A percentile compares a stretch with the other conserved stretches of the same genome.
Conservation (phyloP, 75 land plant species). For the Pinus taeda region DNA sequence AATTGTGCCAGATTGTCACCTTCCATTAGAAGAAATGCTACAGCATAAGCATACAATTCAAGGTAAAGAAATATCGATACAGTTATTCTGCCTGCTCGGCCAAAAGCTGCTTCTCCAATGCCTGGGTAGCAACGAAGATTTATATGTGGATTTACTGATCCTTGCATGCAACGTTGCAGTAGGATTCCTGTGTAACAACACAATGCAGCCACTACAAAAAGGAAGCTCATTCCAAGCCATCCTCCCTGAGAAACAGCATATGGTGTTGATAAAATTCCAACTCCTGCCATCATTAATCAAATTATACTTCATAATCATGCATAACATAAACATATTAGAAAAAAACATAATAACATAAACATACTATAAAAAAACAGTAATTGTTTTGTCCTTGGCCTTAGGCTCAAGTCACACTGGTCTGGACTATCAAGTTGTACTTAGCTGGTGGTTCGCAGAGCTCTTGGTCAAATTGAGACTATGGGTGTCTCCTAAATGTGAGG, state of each 20-base stretch:
- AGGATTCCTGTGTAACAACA: constrained; percentile 85
- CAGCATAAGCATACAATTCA: constrained; percentile 56
- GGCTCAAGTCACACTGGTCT: no score
- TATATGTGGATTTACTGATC: constrained; percentile 10
- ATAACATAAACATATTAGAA: no score
- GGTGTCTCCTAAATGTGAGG: no score
- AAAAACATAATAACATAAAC: no score
- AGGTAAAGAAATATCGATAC: constrained; percentile 44
- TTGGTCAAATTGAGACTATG: no score
- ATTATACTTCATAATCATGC: no score
- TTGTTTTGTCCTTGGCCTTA: no score
- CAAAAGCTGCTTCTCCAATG: constrained; percentile 80
- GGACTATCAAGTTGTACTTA: no score
- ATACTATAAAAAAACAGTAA: no score
- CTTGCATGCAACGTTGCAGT: constrained; percentile 65
- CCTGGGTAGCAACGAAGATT: constrained; percentile 62
- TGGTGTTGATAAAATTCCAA: constrained; percentile 84
- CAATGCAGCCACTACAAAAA: constrained; percentile 38
- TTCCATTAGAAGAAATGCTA: constrained; percentile 72
- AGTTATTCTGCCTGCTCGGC: constrained; percentile 45
- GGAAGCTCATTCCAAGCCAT: constrained; percentile 67
- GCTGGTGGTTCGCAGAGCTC: no score
- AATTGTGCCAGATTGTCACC: constrained; percentile 77
- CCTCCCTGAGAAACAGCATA: constrained; percentile 83
- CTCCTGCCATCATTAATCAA: constrained; percentile 37